Conservation (phyloP, 352 stramenopile genomes). For the Pythium angustatum region DNA sequence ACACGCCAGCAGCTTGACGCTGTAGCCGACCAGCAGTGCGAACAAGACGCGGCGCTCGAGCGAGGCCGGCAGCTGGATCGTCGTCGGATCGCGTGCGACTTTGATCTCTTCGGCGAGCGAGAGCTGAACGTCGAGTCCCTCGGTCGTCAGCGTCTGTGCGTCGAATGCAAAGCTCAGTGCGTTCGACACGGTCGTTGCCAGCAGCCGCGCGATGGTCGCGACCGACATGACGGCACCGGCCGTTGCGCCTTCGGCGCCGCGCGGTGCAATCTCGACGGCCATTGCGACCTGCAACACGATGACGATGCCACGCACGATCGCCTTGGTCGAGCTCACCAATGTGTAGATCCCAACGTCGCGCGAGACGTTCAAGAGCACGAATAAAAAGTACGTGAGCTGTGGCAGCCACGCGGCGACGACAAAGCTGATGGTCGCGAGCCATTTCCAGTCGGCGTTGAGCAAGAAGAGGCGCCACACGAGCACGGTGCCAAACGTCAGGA, state of each 20-base stretch:
- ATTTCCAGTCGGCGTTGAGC: constrained; percentile 51
- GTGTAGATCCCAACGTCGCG: constrained; percentile 41
- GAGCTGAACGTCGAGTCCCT: constrained; percentile 17
- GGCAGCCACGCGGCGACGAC: constrained; percentile 41
- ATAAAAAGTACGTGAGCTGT: constrained; percentile 39
- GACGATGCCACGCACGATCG: constrained; percentile 42
- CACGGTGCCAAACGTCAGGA: constrained; percentile 43
- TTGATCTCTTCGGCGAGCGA: constrained; percentile 19
- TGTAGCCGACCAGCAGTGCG: constrained; percentile 43
- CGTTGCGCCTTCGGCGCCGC: constrained; percentile 53
- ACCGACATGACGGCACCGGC: constrained; percentile 57
- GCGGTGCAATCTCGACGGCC: constrained; percentile 52
- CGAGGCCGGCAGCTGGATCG: constrained; percentile 4
- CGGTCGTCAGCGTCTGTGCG: constrained; percentile 25
- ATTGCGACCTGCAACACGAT: constrained; percentile 43
- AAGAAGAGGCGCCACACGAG: constrained; percentile 49
- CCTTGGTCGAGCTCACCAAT: constrained; percentile 38
- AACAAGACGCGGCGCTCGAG: constrained; percentile 32
- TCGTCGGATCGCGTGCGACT: constrained; percentile 6
- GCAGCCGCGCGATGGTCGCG: constrained; percentile 48
- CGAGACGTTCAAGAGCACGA: constrained; percentile 31
- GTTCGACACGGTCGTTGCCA: constrained; percentile 49
- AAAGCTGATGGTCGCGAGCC: constrained; percentile 30
- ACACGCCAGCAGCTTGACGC: constrained; percentile 40
- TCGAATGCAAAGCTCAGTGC: constrained; percentile 44